Evolutionary conservation across 148 eudicot species (phyloP), one percentile per base, ranked within the genome.

Genomic region (Persicaria tinctoria): DNA sequence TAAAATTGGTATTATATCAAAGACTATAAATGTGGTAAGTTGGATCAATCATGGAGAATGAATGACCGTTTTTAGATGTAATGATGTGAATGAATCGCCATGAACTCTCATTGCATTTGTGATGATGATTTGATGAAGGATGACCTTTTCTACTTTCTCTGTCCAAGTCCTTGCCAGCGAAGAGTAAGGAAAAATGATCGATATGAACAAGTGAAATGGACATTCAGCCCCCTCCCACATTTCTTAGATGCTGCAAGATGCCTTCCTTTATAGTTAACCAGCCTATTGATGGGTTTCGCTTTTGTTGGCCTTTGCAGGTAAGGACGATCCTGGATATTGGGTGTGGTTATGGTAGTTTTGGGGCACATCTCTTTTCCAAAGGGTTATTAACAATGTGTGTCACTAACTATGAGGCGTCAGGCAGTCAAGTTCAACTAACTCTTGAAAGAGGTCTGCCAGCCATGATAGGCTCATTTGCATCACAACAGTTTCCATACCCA

Each of bases 391-490:
- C 96, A 59, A 90, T 89, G 90, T 95, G 98, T 81, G 76, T 92
- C 38, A 96, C 98, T 49, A 85, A 90, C 75, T 95, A 90, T 76
- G 98, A 95, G 86, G 81, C 89, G 50, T 90, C 98, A 3, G 97
- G 98, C 45, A 95, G 98, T 85, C 98, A 92, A 86, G 98, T 95
- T 77, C 96, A 95, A 72, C 81, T 94, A 74, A 92, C 96, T 72
- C 93, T 92, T 49, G 98, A 94, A 82, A 92, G 98, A 86, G 98
- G 98, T 75, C 96, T 95, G 74, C 98, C 98, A 16, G 98, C 97
- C 72, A 92, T 92, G 97, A 84, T 95, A 77, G 96, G 87, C 76
- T 88, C 97, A 74, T 86, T 95, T 78, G 80, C 75, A 73, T 83
- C 90, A 8, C 87, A 86, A 74, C 93, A 84, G 78, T 80, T 92